These are phyloP conservation scores for Helminthosporium solani DNA, from an alignment of 2,329 filamentous ascomycete genomes.

Conservation along the genomic window DNA sequence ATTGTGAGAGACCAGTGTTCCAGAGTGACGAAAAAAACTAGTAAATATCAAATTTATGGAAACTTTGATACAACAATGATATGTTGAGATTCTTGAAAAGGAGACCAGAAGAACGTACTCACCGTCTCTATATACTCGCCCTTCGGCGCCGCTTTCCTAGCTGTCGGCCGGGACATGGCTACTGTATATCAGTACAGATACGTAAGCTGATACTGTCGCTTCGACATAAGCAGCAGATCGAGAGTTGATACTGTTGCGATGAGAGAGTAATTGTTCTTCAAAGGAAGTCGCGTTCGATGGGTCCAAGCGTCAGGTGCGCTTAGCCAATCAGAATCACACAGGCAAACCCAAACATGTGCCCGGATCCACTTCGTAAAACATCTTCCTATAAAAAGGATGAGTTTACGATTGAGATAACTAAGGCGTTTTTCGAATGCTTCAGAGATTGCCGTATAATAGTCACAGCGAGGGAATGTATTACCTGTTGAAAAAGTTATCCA, in stretches of 20 bases:
- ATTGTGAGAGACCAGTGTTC: too few species aligned
- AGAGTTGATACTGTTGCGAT: background rate
- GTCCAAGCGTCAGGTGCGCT: background rate
- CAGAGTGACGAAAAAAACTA: too few species aligned
- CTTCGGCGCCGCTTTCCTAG: conserved; percentile 64
- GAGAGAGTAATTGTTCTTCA: background rate
- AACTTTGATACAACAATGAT: too few species aligned
- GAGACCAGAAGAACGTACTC: conserved; percentile 34
- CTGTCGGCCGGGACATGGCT: conserved; percentile 45
- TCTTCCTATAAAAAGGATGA: too few species aligned
- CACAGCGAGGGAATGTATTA: too few species aligned
- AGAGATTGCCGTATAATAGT: too few species aligned
- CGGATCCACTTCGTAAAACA: too few species aligned
- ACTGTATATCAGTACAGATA: background rate
- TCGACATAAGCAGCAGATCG: background rate
- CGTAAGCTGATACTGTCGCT: background rate
- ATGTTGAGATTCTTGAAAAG: background rate
- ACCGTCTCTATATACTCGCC: conserved; percentile 98
- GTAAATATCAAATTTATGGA: too few species aligned
- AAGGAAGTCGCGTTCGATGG: conserved; percentile 1
- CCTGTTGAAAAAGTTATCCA: too few species aligned
- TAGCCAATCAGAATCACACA: conserved; percentile 2
- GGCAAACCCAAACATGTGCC: too few species aligned
- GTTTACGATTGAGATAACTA: too few species aligned
- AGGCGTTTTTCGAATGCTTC: too few species aligned